Evolutionary conservation across 495 filamentous ascomycete species (phyloP).

Genomic region (Platismatia glauca): DNA sequence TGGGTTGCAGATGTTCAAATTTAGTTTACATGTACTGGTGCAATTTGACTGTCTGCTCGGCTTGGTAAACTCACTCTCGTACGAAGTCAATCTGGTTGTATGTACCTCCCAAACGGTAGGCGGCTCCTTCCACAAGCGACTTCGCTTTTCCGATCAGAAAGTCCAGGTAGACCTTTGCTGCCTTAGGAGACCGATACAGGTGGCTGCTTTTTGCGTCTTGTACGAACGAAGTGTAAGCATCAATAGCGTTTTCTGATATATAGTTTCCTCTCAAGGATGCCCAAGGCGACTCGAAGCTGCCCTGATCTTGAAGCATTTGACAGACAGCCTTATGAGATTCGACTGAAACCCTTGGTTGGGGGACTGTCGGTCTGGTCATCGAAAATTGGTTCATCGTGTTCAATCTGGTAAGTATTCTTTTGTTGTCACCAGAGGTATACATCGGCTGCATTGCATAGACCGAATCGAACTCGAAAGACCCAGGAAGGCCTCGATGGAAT

Average conservation of each 20-base stretch:
- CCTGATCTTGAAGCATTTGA: background rate
- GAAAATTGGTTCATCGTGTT: constrained; percentile 22
- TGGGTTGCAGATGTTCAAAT: background rate
- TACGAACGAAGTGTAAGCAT: background rate
- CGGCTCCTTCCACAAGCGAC: background rate
- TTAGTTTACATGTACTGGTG: too few relatives aligned
- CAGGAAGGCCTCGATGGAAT: constrained; percentile 27
- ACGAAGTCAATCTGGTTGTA: constrained; percentile 11
- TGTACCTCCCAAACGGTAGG: background rate
- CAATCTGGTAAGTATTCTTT: constrained; percentile 22
- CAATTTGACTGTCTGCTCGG: background rate
- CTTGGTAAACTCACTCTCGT: constrained; percentile 5
- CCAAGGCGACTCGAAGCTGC: background rate
- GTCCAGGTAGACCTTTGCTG: background rate
- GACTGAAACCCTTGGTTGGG: background rate
- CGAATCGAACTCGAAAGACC: constrained; percentile 27
- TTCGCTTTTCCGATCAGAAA: constrained; percentile 1
- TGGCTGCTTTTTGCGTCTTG: background rate
- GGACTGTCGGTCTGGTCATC: constrained; percentile 10
- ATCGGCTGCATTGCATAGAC: constrained; percentile 27
- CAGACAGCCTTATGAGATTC: background rate
- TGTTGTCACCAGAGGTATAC: constrained; percentile 26
- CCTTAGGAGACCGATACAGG: background rate
- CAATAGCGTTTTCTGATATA: background rate
- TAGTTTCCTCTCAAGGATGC: background rate